Evolutionary conservation across 345 rosid species (phyloP), one percentile per base, ranked within the genome.

Genomic region (Hirschfeldia incana): DNA sequence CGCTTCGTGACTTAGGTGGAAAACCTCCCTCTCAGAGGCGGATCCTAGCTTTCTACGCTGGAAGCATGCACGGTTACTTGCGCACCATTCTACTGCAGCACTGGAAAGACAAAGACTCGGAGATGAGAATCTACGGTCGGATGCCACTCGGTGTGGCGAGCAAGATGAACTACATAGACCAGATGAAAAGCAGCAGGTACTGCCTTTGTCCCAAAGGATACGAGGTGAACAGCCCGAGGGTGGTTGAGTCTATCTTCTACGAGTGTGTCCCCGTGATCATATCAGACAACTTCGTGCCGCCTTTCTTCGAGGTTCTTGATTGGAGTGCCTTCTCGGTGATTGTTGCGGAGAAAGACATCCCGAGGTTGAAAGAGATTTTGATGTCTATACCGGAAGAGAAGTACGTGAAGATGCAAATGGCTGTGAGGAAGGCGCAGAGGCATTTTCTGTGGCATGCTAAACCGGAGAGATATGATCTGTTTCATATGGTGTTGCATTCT

Each of bases 201-300:
- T 94, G 98, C 72, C 85, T 94, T 59, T 94, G 97, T 77, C 98
- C 97, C 2, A 92, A 86, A 85, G 98, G 98, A 3, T 86, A 85
- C 1, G 98, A 92, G 73, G 98, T 94, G 67, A 94, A 94, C 85
- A 94, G 98, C 79, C 98, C 97, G 0, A 85, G 97, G n/a, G 94
- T 92, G 15, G 97, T 92, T 0, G 98, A 92, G 80, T 82, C 97
- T 32, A 91, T 94, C 59, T 92, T 92, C 80, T 94, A 94, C 1
- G 97, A 94, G 65, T 94, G 98, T 17, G 91, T 94, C 10, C 98
- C 97, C 0, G 96, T 92, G 58, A 91, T 94, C 8, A 86, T 94
- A 80, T 94, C 97, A 0, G 98, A 94, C 72, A 94, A 94, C 75
- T 94, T 92, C 5, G 94, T 92, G 26, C 97, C 97, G 0, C 97